Base-by-base conservation (phyloP, 2,329 filamentous ascomycete genomes). In the Paraphoma sp. region DNA sequence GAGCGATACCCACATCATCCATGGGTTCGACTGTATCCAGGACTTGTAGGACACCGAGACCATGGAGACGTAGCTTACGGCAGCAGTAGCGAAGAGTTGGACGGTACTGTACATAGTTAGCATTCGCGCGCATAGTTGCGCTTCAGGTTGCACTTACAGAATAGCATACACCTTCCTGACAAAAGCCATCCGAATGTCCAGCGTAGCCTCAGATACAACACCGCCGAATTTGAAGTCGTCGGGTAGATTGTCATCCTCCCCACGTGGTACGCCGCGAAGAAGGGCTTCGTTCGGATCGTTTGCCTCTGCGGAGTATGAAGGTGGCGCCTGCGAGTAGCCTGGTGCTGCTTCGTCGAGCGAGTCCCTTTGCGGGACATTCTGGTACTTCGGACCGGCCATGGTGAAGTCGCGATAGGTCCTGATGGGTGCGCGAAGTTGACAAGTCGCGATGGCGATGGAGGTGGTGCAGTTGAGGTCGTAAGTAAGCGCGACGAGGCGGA, bases 141-240 rank as follows among this genome's bases (percentile, higher is more conserved):
- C 31, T 17, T 16, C 11, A 38, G 18, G 16, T 28, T 45, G 33
- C 51, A 76, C 83, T 81, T 77, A 87, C 80, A 99, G 84, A 78
- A 99, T 99, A 56, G 93, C 90, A 81, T 99, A 99, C 74, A 99
- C 95, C 83, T 98, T 98, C 79, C 93, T 89, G 69, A 97, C 85
- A 78, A 97, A 99, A 79, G 95, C 91, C 87, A 97, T 96, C 68
- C 94, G 91, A 75, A 99, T 97, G 72, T 96, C 93, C 73, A 98
- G 84, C 17, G 93, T 96, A 45, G 92, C 94, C 82, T 98, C 95
- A 65, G 93, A 89, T 57, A 98, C 93, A 16, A 89, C 92, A 60
- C 93, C 93, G 68, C 94, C 95, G 74, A 96, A 98, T 85, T 97
- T 98, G 87, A 98, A 98, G 79, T 98, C 94, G 81, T 98, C 94